Base-by-base conservation (phyloP, 2,329 filamentous ascomycete genomes). In the Hymenoscyphus linearis region DNA sequence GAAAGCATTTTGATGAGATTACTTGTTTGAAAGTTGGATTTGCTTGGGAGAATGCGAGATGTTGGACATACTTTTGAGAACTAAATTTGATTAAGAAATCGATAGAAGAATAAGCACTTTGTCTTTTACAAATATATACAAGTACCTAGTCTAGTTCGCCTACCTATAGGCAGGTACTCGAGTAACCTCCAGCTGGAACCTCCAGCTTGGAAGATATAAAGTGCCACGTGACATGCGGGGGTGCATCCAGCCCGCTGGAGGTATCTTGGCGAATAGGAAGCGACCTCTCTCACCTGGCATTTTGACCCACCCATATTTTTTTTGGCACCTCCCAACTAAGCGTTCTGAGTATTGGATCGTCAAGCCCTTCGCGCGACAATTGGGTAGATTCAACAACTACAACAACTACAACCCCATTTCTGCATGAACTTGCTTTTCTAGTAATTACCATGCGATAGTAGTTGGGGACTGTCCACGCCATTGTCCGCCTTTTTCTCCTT, bases 1-100 rank as follows among this genome's bases (percentile, higher is more conserved):
- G 81, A 0, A 79, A 74, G 4, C 73, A 77, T 64, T 82, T 79
- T 77, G 74, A 76, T n/a, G 81, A 84, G 63, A 74, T 76, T 60
- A 76, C 71, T 57, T 72, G 83, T 5, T 70, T 80, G 2, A 69
- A 71, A 25, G 75, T 76, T 13, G 80, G 75, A 2, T 75, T 76
- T 69, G 78, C 77, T 12, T 82, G 79, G 77, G 80, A 82, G 47
- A 60, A 56, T 44, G 61, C 62, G 16, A 62, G 55, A 27, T 52
- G 58, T 36, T 68, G 65, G 64, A 67, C 64, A 52, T 53, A 61
- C 2, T 63, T 67, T 47, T 66, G 50, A 62, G 14, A 7, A 6
- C 9, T 12, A 12, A 16, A 4, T 40, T 40, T n/a, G n/a, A n/a
- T n/a, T n/a, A n/a, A n/a, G n/a, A n/a, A n/a, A n/a, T n/a, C n/a